Conservation (phyloP, 2,329 filamentous ascomycete genomes). For the Didymellaceae sp. region DNA sequence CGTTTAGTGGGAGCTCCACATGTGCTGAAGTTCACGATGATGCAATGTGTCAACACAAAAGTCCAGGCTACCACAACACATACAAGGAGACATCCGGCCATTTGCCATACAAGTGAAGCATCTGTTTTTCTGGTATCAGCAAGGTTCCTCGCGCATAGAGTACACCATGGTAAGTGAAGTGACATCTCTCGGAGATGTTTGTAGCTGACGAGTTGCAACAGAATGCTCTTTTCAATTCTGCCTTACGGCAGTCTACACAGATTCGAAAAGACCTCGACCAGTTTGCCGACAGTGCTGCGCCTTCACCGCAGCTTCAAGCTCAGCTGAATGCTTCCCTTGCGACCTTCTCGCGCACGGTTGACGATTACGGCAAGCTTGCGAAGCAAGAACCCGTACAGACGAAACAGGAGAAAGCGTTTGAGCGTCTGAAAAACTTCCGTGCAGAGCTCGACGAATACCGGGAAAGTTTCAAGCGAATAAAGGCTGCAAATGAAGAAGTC, state of each 20-base stretch:
- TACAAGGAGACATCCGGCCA: not conserved
- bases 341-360: slow-evolving; percentile 85
- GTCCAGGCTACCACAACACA: slow-evolving; percentile 21
- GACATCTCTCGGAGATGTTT: not conserved
- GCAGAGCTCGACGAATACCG: slow-evolving; percentile 82
- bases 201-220: slow-evolving; percentile 44
- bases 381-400: slow-evolving; percentile 87
- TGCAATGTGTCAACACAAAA: slow-evolving; percentile 43
- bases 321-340: slow-evolving; percentile 63
- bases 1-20: not conserved
- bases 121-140: not conserved
- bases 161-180: not conserved
- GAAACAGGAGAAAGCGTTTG: slow-evolving; percentile 89
- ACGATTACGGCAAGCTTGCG: slow-evolving; percentile 86
- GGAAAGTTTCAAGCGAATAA: slow-evolving; percentile 76
- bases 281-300: slow-evolving; percentile 66
- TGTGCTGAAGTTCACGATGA: slow-evolving; percentile 25
- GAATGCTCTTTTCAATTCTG: slow-evolving; percentile 87
- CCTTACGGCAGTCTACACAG: slow-evolving; percentile 81
- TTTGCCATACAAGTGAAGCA: not conserved
- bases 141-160: too few species aligned
- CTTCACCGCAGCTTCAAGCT: slow-evolving; percentile 67
- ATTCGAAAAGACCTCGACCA: slow-evolving; percentile 77
- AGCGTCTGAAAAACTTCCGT: slow-evolving; percentile 85
- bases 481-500: slow-evolving; percentile 77